These are phyloP conservation scores for Adansonia gregorii DNA, from an alignment of 441 rosid genomes.

Conservation along the genomic window DNA sequence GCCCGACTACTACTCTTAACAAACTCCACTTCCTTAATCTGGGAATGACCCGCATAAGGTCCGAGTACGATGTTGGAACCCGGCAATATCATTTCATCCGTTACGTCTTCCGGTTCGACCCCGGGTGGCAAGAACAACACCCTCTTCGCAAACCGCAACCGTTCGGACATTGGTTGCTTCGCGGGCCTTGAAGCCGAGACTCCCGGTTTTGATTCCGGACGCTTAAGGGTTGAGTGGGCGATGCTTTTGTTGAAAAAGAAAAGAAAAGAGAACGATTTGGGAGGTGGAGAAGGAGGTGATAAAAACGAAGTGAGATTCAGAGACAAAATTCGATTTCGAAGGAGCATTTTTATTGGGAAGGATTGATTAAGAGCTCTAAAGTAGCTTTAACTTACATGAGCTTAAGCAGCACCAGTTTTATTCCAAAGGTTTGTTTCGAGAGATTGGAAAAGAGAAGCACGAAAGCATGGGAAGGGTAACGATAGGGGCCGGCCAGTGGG, in stretches of 20 bases:
- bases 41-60: conserved; percentile 86
- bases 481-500: neutral
- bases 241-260: conserved; percentile 31
- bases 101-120: conserved; percentile 55
- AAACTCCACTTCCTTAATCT: conserved; percentile 82
- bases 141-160: conserved; percentile 43
- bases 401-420: neutral
- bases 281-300: conserved; percentile 20
- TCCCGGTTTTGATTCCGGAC: conserved; percentile 28
- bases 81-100: conserved; percentile 70
- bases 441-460: neutral
- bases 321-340: conserved; percentile 50
- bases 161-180: conserved; percentile 45
- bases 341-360: conserved; percentile 28
- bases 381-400: neutral
- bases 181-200: conserved; percentile 46
- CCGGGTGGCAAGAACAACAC: conserved; percentile 69
- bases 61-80: conserved; percentile 83
- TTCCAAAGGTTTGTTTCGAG: neutral
- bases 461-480: neutral
- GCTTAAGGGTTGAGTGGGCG: conserved; percentile 31
- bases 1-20: conserved; percentile 85
- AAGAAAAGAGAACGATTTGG: conserved; percentile 23
- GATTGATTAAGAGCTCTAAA: neutral
- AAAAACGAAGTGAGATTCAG: conserved; percentile 28